These are phyloP conservation scores for Ascochyta rabiei DNA, from an alignment of 2,329 filamentous ascomycete species.

Conservation along the genomic window DNA sequence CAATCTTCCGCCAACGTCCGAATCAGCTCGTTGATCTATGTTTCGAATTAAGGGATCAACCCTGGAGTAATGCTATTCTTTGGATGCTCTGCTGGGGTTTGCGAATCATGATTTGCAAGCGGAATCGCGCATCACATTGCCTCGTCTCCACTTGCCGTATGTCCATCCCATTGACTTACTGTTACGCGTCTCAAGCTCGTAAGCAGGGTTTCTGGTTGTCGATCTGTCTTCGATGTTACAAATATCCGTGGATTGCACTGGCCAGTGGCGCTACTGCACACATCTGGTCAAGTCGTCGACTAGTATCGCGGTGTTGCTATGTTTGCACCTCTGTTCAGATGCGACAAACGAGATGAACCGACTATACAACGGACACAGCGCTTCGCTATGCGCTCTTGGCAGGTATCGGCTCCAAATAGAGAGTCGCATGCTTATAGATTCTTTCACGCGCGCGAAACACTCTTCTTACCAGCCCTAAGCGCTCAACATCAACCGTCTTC, in stretches of 20 bases:
- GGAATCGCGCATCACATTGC: background rate
- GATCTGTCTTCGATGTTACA: conserved; percentile 1
- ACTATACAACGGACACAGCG: background rate
- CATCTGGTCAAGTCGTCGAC: background rate
- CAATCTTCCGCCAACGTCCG: background rate
- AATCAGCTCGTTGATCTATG: background rate
- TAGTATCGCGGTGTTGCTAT: conserved; percentile 1
- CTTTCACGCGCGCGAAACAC: background rate
- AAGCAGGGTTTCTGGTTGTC: background rate
- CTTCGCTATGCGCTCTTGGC: background rate
- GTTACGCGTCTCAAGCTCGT: background rate
- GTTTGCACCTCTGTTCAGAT: background rate
- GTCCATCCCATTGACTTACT: conserved; percentile 4
- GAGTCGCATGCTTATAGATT: background rate
- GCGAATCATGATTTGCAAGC: conserved; percentile 5
- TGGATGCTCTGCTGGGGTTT: background rate
- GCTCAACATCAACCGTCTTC: background rate
- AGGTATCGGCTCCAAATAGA: background rate
- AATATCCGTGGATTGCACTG: background rate
- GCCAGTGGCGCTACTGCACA: background rate
- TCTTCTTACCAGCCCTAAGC: background rate
- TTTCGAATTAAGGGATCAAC: conserved; percentile 5
- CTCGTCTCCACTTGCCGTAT: conserved; percentile 5
- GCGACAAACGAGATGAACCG: background rate
- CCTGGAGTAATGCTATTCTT: background rate